phyloP scores from a whole-genome alignment of 352 stramenopile genomes.

The Blastocystis sp. region DNA sequence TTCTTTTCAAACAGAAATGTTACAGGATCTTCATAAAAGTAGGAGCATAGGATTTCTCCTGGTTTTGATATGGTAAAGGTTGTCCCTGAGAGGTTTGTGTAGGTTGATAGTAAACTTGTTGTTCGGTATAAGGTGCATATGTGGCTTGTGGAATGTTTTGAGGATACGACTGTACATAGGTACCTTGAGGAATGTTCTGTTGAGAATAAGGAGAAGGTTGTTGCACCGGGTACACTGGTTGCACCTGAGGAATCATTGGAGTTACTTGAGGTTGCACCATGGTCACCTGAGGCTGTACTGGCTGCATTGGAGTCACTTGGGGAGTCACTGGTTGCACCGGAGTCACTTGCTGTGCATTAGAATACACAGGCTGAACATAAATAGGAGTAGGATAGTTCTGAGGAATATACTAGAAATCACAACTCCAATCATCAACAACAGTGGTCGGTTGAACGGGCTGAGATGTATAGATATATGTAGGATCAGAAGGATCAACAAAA shows the following conservation, averaged over 20 bases:
- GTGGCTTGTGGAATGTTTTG: not conserved
- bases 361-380: not conserved
- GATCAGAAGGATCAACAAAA: conserved; percentile 38
- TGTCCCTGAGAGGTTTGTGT: not conserved
- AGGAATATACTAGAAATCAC: not conserved
- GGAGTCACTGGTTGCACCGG: not conserved
- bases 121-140: not conserved
- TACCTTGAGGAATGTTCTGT: not conserved
- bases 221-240: not conserved
- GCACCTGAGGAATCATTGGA: not conserved
- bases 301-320: not conserved
- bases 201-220: not conserved
- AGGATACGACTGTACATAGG: not conserved
- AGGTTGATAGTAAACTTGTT: not conserved
- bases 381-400: conserved; percentile 1
- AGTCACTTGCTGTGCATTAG: not conserved
- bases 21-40: not conserved
- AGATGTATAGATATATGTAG: conserved; percentile 39
- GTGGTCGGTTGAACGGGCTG: not conserved
- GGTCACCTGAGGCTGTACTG: not conserved
- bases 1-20: conserved; percentile 27
- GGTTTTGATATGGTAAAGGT: not conserved
- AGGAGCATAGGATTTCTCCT: not conserved
- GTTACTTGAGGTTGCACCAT: not conserved
- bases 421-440: not conserved